Evolutionary conservation across 352 stramenopile genomes (phyloP).

Genomic region (Peronosclerospora sorghi): DNA sequence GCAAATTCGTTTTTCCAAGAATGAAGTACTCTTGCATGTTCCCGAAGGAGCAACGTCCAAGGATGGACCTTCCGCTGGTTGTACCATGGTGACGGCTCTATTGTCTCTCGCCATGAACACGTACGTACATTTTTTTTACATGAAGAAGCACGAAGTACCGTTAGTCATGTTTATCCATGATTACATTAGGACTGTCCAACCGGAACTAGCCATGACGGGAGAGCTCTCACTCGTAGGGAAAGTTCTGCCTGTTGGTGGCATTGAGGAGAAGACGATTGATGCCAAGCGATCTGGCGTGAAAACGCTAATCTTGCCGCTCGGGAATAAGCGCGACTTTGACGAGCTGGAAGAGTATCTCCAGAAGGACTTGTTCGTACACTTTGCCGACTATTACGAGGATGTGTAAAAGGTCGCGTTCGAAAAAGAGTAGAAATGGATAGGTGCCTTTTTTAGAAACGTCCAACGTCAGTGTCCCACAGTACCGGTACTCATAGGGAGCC

Average conservation of each 20-base stretch:
- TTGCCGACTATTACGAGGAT: no score
- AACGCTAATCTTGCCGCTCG: constrained; percentile 62
- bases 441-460: no score
- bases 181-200: constrained; percentile 70
- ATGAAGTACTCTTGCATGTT: constrained; percentile 86
- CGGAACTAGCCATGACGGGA: constrained; percentile 84
- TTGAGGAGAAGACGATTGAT: constrained; percentile 85
- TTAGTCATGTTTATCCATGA: constrained; percentile 5
- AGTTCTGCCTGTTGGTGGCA: constrained; percentile 85
- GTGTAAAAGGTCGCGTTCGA: no score
- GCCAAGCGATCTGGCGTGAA: constrained; percentile 80
- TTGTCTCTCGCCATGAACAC: constrained; percentile 62
- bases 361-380: no score
- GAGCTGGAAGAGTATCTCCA: constrained; percentile 21
- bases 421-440: no score
- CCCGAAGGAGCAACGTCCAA: constrained; percentile 85
- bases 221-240: constrained; percentile 82
- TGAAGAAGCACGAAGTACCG: neutral
- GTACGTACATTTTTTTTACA: constrained; percentile 20
- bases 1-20: constrained; percentile 91
- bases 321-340: constrained; percentile 64
- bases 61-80: constrained; percentile 79
- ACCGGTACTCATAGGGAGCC: neutral
- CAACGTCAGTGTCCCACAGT: no score
- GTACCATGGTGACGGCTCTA: constrained; percentile 80